Evolutionary conservation across 2,329 filamentous ascomycete genomes (phyloP).

Genomic region (Aspergillus costaricaensis): DNA sequence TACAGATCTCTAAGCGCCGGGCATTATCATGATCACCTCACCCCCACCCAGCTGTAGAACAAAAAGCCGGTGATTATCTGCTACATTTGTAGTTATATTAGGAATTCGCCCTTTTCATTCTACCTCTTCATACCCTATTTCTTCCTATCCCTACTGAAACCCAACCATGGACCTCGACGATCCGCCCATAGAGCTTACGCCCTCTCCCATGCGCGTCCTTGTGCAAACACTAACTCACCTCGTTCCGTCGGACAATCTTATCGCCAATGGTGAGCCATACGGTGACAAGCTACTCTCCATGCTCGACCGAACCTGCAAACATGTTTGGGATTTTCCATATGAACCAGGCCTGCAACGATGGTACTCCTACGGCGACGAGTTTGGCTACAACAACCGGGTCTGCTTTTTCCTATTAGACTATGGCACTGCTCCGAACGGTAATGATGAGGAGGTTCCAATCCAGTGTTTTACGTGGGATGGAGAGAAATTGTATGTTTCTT

Average conservation of each 20-base stretch:
- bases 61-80: too few relatives aligned
- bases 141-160: too few relatives aligned
- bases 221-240: not conserved
- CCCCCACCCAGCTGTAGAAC: too few relatives aligned
- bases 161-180: too few relatives aligned
- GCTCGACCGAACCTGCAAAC: not conserved
- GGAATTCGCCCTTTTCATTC: too few relatives aligned
- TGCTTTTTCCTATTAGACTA: not conserved
- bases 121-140: too few relatives aligned
- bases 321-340: not conserved
- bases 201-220: not conserved
- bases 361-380: not conserved
- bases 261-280: not conserved
- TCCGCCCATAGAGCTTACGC: too few relatives aligned
- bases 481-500: not conserved
- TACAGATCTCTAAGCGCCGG: too few relatives aligned
- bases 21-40: too few relatives aligned
- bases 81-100: too few relatives aligned
- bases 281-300: not conserved
- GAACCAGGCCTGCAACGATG: not conserved
- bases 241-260: not conserved
- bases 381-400: not conserved
- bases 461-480: not conserved
- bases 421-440: not conserved
- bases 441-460: not conserved